Evolutionary conservation across 192 early-diverging fungal species (phyloP).

Genomic region (Mortierella alpina): DNA sequence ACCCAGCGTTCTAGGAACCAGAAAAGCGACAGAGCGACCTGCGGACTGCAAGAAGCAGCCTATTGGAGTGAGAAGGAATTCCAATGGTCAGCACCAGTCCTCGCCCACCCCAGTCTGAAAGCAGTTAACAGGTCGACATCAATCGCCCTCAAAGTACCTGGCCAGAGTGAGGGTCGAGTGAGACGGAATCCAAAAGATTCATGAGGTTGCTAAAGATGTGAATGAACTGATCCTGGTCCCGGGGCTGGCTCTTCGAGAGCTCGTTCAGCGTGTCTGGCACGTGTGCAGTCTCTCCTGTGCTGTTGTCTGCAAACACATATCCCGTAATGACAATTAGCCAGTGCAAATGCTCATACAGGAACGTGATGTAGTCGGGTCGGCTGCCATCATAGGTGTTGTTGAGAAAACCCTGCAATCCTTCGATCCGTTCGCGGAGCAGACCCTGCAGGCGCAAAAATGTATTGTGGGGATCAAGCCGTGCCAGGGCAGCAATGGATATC

Average conservation of each 20-base stretch:
- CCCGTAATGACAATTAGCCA: constrained; percentile 79
- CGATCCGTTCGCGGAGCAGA: constrained; percentile 63
- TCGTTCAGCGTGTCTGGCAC: constrained; percentile 72
- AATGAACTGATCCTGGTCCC: constrained; percentile 62
- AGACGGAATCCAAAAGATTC: constrained; percentile 62
- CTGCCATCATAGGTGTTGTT: constrained; percentile 43
- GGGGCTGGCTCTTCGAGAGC: constrained; percentile 60
- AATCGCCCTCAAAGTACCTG: constrained; percentile 33
- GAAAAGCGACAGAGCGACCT: constrained; percentile 74
- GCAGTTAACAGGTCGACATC: neutral
- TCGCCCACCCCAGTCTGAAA: neutral
- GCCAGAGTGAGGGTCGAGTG: constrained; percentile 58
- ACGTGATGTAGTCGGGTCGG: constrained; percentile 38
- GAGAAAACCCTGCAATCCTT: constrained; percentile 62
- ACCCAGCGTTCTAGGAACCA: constrained; percentile 84
- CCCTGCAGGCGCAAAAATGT: constrained; percentile 60
- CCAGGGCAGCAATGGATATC: constrained; percentile 69
- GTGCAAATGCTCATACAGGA: constrained; percentile 74
- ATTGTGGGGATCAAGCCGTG: constrained; percentile 66
- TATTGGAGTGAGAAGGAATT: constrained; percentile 8
- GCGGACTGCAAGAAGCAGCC: constrained; percentile 75
- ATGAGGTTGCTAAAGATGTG: constrained; percentile 60
- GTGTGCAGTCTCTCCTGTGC: constrained; percentile 73
- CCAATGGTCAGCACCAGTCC: neutral
- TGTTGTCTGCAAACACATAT: constrained; percentile 75